Conservation (phyloP, 83 land plant species). For the Picea abies region DNA sequence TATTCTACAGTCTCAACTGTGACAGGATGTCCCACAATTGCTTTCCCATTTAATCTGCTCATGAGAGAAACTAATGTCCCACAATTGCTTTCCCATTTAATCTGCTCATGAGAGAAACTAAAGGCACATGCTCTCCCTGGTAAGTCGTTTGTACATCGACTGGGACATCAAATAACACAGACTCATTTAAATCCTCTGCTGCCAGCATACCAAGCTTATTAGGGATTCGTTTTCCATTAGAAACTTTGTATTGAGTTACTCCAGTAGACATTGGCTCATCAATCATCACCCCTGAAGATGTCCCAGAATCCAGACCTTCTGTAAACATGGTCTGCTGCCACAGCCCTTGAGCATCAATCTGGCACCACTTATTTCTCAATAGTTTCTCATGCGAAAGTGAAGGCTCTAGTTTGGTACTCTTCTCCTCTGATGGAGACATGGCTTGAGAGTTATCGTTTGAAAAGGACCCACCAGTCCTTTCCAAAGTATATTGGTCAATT, state of each 20-base stretch:
- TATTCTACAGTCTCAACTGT: conserved; percentile 46
- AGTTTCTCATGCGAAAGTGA: conserved; percentile 14
- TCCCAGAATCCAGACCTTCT: conserved; percentile 13
- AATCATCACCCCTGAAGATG: conserved; percentile 6
- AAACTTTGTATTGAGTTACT: background rate
- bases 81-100: conserved; percentile 62
- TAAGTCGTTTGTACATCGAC: conserved; percentile 45
- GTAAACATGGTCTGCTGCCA: background rate
- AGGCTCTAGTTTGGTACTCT: conserved; percentile 8
- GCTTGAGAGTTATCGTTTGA: conserved; percentile 15
- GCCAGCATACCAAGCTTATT: background rate
- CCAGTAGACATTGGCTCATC: background rate
- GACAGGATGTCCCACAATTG: conserved; percentile 68
- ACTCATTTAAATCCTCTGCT: background rate
- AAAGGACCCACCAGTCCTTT: conserved; percentile 16
- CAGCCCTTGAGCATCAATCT: background rate
- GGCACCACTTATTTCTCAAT: conserved; percentile 8
- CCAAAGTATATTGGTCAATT: conserved; percentile 6
- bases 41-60: conserved; percentile 69
- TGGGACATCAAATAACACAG: conserved; percentile 43
- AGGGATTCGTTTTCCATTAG: conserved; percentile 7
- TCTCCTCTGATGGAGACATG: conserved; percentile 10
- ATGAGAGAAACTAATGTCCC: conserved; percentile 69
- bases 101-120: conserved; percentile 72
- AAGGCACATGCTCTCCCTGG: conserved; percentile 52